Evolutionary conservation across 331 rosid genomes (phyloP).

Genomic region (Quercus phellos): DNA sequence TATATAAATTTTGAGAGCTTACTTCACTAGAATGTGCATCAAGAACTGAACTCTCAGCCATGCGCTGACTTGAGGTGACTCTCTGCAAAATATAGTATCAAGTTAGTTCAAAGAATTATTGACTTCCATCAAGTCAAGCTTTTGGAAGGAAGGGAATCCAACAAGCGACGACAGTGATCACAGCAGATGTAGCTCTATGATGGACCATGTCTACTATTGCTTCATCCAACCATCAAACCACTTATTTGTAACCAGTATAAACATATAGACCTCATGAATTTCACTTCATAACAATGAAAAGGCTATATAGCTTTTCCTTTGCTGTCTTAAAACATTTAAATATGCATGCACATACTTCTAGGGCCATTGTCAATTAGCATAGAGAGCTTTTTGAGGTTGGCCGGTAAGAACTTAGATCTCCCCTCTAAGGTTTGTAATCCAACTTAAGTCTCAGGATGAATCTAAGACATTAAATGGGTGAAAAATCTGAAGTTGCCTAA

Average conservation of each 20-base stretch:
- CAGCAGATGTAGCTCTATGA: slow-evolving; percentile 11
- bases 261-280: neutral
- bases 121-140: neutral
- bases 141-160: neutral
- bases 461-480: neutral
- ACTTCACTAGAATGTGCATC: slow-evolving; percentile 78
- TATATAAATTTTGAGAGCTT: slow-evolving; percentile 27
- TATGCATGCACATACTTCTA: neutral
- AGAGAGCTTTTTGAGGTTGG: neutral
- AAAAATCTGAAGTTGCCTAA: neutral
- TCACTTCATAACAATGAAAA: neutral
- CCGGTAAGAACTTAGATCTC: neutral
- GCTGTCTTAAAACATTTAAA: neutral
- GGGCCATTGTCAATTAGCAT: neutral
- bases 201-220: slow-evolving; percentile 2
- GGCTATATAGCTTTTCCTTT: neutral
- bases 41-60: slow-evolving; percentile 92
- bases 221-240: neutral
- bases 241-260: neutral
- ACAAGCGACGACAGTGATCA: neutral
- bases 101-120: slow-evolving; percentile 13
- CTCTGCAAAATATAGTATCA: slow-evolving; percentile 53
- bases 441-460: neutral
- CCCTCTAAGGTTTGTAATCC: neutral
- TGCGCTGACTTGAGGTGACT: slow-evolving; percentile 86